A percentile compares a stretch with the other conserved stretches of the same genome.
Conservation (phyloP, 768 basidiomycete genomes). For the Agrocybe pediades region DNA sequence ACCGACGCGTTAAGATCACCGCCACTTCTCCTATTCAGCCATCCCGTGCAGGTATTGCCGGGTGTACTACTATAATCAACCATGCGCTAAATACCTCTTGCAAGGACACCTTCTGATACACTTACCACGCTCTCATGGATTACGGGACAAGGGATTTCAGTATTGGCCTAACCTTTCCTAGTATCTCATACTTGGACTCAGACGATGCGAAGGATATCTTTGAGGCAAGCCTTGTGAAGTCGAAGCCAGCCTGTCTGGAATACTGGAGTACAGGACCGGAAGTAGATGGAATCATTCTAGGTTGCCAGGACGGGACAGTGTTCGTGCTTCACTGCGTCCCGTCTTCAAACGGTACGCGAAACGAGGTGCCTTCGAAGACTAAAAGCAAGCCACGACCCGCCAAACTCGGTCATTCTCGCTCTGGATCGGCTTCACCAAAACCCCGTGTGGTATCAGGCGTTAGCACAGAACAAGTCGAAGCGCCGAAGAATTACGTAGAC, state of each 20-base stretch:
- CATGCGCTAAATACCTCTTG: no score
- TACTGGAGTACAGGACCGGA: constrained; percentile 26
- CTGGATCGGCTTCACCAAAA: constrained; percentile 43
- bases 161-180: constrained; percentile 38
- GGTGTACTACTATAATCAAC: no score
- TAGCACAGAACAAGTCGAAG: constrained; percentile 70
- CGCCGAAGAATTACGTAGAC: constrained; percentile 78
- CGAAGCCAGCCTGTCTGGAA: constrained; percentile 31
- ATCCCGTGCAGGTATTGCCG: no score
- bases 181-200: constrained; percentile 12
- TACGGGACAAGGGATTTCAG: no score
- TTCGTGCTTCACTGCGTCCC: constrained; percentile 37
- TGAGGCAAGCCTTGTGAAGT: constrained; percentile 32
- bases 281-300: constrained; percentile 30
- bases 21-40: no score
- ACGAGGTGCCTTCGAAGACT: constrained; percentile 21
- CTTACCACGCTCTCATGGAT: no score
- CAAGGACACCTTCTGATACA: no score
- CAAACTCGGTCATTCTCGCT: constrained; percentile 25
- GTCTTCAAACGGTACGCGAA: constrained; percentile 7
- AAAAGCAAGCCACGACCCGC: constrained; percentile 20
- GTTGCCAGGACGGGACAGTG: constrained; percentile 45
- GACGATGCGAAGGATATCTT: constrained; percentile 16
- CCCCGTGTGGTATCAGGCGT: constrained; percentile 73
- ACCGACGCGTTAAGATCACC: no score